Base-by-base conservation (phyloP, 139 green algal species). In the Chlamydomonas sp. region DNA sequence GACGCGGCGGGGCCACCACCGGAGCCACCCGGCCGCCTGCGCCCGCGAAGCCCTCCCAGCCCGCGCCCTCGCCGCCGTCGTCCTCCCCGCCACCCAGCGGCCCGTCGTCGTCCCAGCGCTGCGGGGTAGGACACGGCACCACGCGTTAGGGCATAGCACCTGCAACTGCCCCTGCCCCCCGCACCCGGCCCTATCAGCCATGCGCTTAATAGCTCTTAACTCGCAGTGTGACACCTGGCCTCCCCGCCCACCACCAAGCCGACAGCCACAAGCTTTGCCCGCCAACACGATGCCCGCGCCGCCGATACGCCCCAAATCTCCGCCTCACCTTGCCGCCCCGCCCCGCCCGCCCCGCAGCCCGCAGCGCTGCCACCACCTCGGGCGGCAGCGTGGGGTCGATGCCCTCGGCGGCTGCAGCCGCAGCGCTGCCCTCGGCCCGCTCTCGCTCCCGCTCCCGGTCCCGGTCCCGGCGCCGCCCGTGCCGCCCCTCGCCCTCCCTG, bases 321-420 rank as follows among this genome's bases (percentile, higher is more conserved):
- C 72, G 61, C n/a, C n/a, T 7, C 61, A 49, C 15, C 91, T 85
- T 58, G 8, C 1, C 31, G 0, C 14, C 12, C 61, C 78, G 67
- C 10, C 71, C 60, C 58, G 18, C 57, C 3, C 82, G 58, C 5
- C 16, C 69, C 67, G 61, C 5, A 8, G 15, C 16, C 17, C 71
- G 5, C n/a, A 86, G 82, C 12, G 90, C 88, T 18, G 71, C 72
- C 3, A 83, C 78, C n/a, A 95, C 89, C 83, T 95, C 92, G 2
- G 80, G 60, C 2, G 92, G 92, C 83, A 95, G 72, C 4, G 83
- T 75, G 6, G 87, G 80, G 62, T 92, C 86, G 20, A 85, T 77
- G 14, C 59, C n/a, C 2, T 60, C 20, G 4, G 3, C 61, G 6
- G 5, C 83, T 31, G 57, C 9, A n/a, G 15, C 20, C 8, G 73